phyloP scores from a whole-genome alignment of 371 early-diverging fungal species.

The Globomyces sp. region DNA sequence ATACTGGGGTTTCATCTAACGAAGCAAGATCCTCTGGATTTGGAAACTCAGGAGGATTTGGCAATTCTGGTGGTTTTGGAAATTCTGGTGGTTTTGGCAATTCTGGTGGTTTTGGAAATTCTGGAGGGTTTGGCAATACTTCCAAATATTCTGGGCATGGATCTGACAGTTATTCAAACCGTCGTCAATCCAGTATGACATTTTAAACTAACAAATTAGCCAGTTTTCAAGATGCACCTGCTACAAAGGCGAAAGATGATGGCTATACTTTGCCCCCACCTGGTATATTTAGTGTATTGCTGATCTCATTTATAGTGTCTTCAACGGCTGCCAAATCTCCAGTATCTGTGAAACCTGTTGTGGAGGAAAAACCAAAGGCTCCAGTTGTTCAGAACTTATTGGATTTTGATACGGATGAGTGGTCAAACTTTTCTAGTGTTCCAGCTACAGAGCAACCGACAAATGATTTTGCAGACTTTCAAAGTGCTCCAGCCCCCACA shows the following conservation, averaged over 20 bases:
- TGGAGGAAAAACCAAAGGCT: conserved; percentile 3
- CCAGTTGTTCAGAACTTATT: conserved; percentile 15
- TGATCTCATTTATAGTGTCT: too few relatives aligned
- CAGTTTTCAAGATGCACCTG: neutral
- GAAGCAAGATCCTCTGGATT: conserved; percentile 32
- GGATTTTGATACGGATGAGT: conserved; percentile 35
- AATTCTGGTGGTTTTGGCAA: conserved; percentile 6
- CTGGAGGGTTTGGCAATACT: too few relatives aligned
- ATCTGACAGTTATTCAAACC: neutral
- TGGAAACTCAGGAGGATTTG: conserved; percentile 16
- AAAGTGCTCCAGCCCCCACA: conserved; percentile 11
- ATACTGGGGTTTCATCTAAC: conserved; percentile 64
- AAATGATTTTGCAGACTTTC: conserved; percentile 1
- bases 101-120: neutral
- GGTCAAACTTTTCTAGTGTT: conserved; percentile 42
- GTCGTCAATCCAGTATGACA: neutral
- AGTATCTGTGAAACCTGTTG: neutral
- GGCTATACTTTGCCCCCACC: neutral
- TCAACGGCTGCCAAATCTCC: too few relatives aligned
- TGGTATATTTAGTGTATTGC: too few relatives aligned
- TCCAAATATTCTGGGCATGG: neutral
- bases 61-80: conserved; percentile 24
- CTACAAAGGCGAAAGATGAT: neutral
- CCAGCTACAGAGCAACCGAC: conserved; percentile 22
- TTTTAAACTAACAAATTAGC: neutral